These are phyloP conservation scores for Didymella segeticola DNA, from an alignment of 2,329 filamentous ascomycete species.

Conservation along the genomic window DNA sequence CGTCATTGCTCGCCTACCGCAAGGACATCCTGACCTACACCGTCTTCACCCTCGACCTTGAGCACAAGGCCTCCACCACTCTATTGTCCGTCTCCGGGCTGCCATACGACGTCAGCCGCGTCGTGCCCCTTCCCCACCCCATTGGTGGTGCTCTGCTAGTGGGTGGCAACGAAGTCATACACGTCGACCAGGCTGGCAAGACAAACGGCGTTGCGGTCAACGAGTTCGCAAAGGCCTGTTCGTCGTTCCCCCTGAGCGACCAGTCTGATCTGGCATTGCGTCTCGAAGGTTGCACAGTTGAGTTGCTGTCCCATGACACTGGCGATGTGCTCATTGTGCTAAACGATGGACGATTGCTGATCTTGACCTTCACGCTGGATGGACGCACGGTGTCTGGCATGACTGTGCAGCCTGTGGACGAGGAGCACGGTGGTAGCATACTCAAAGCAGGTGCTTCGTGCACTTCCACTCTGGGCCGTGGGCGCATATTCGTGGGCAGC, in stretches of 20 bases:
- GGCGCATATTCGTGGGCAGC: slow-evolving; percentile 82
- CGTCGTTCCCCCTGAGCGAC: slow-evolving; percentile 83
- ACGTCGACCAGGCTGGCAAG: slow-evolving; percentile 95
- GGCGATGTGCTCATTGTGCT: slow-evolving; percentile 87
- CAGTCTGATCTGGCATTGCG: slow-evolving; percentile 81
- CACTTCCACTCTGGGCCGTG: slow-evolving; percentile 70
- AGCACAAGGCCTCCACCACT: slow-evolving; percentile 90
- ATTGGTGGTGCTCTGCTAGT: slow-evolving; percentile 88
- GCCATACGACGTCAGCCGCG: slow-evolving; percentile 84
- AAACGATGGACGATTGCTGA: slow-evolving; percentile 73
- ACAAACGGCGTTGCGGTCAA: slow-evolving; percentile 93
- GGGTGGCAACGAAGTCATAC: slow-evolving; percentile 88
- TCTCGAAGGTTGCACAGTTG: slow-evolving; percentile 80
- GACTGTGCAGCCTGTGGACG: slow-evolving; percentile 69
- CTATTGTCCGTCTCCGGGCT: slow-evolving; percentile 85
- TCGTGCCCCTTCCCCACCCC: slow-evolving; percentile 82
- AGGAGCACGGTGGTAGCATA: slow-evolving; percentile 68
- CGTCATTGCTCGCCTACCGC: slow-evolving; percentile 73
- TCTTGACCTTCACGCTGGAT: slow-evolving; percentile 84
- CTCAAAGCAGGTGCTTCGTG: slow-evolving; percentile 72
- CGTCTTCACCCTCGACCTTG: slow-evolving; percentile 92
- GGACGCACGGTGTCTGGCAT: slow-evolving; percentile 90
- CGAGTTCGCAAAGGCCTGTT: slow-evolving; percentile 81
- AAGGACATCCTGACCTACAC: slow-evolving; percentile 89
- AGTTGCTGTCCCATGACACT: slow-evolving; percentile 75